phyloP scores from a whole-genome alignment of 495 filamentous ascomycete species.

The Sphaerosporella brunnea region DNA sequence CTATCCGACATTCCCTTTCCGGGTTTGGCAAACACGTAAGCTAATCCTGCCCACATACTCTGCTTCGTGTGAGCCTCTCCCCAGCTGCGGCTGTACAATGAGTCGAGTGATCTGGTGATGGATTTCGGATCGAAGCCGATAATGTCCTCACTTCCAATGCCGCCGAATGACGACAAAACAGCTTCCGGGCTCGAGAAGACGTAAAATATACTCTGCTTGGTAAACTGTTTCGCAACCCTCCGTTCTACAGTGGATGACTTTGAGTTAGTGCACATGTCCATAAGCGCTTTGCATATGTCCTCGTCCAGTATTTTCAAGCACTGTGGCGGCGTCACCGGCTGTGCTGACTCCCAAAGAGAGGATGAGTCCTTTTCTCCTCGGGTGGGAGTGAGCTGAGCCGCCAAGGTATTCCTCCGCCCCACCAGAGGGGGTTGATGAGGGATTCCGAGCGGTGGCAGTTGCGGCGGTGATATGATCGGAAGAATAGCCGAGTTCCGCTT shows the following conservation, averaged over 20 bases:
- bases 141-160: constrained; percentile 37
- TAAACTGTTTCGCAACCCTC: constrained; percentile 38
- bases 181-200: constrained; percentile 48
- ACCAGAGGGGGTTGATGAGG: not conserved
- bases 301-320: constrained; percentile 26
- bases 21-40: constrained; percentile 38
- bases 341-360: not conserved
- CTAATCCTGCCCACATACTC: constrained; percentile 57
- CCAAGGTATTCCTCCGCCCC: not conserved
- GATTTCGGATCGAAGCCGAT: constrained; percentile 30
- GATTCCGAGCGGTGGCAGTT: not conserved
- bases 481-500: constrained; percentile 11
- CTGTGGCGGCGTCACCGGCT: constrained; percentile 22
- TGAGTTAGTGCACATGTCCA: constrained; percentile 7
- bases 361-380: constrained; percentile 11
- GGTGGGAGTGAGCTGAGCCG: constrained; percentile 11
- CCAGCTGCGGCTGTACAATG: constrained; percentile 16
- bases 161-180: constrained; percentile 46
- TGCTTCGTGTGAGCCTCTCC: constrained; percentile 49
- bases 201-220: constrained; percentile 58
- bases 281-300: constrained; percentile 15
- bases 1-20: constrained; percentile 34
- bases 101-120: constrained; percentile 28
- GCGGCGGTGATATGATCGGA: constrained; percentile 11
- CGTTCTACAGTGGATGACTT: constrained; percentile 13